These are phyloP conservation scores for Diaporthe humulicola DNA, from an alignment of 2,329 filamentous ascomycete species.

Conservation along the genomic window DNA sequence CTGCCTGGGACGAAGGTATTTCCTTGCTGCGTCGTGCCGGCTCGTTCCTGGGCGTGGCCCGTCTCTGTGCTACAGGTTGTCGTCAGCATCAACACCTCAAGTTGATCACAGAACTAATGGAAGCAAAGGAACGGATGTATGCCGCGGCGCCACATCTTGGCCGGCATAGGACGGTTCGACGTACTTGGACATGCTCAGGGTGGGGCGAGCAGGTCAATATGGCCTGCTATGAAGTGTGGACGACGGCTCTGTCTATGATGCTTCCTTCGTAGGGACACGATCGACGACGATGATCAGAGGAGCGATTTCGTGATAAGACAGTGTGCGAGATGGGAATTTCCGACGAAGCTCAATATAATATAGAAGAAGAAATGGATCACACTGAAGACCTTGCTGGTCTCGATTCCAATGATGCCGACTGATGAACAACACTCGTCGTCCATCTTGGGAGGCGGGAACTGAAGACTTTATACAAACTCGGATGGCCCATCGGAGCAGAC, in stretches of 20 bases:
- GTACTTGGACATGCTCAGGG: background rate
- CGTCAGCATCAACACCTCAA: background rate
- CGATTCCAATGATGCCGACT: background rate
- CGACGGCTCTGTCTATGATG: background rate
- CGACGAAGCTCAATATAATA: background rate
- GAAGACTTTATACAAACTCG: background rate
- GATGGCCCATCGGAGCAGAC: background rate
- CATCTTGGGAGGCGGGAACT: background rate
- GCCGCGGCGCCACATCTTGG: background rate
- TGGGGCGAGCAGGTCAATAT: no score
- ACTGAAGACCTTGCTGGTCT: background rate
- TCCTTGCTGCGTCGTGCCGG: background rate
- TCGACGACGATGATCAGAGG: background rate
- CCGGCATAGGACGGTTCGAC: background rate
- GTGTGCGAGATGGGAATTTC: background rate
- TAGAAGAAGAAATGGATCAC: background rate
- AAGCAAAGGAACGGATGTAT: background rate
- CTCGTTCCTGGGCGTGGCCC: background rate
- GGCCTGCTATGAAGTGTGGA: background rate
- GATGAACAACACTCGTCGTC: background rate
- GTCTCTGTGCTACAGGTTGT: background rate
- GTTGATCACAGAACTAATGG: fast-evolving
- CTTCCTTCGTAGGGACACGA: background rate
- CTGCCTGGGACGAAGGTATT: background rate
- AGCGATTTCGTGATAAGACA: background rate